Evolutionary conservation across 805 yeast genomes (phyloP).

Genomic region (Wickerhamomyces bisporus): DNA sequence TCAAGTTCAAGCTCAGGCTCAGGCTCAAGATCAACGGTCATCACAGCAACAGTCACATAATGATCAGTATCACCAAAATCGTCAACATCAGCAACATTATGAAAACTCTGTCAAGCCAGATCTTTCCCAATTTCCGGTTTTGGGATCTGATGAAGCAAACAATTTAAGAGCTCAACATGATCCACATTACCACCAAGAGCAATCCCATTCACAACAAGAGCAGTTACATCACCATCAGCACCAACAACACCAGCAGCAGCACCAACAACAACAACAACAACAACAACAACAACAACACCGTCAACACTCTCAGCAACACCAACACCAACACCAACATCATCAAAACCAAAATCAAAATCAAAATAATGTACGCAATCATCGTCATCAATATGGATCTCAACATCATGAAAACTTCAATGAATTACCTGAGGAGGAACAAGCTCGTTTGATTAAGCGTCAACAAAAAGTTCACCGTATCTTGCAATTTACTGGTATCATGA

Average conservation of each 20-base stretch:
- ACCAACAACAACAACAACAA: conserved; percentile 12
- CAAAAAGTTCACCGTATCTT: conserved; percentile 71
- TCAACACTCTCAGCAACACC: background rate
- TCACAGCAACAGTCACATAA: too few species aligned
- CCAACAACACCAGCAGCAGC: conserved; percentile 18
- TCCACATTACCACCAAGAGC: conserved; percentile 17
- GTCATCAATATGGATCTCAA: conserved; percentile 24
- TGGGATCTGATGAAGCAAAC: conserved; percentile 39
- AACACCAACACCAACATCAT: conserved; percentile 16
- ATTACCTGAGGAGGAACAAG: conserved; percentile 71
- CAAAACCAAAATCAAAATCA: conserved; percentile 15
- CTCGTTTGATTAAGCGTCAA: conserved; percentile 59
- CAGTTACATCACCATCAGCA: conserved; percentile 19
- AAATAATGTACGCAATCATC: conserved; percentile 17
- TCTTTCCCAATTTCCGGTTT: conserved; percentile 49
- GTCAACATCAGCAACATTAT: conserved; percentile 6
- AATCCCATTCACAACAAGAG: too few species aligned
- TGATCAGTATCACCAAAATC: too few species aligned
- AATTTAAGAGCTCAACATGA: conserved; percentile 12
- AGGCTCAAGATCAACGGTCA: conserved; percentile 20
- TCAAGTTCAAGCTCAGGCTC: conserved; percentile 21
- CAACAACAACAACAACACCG: conserved; percentile 4
- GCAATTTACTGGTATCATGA: conserved; percentile 90
- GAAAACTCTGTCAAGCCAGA: conserved; percentile 16
- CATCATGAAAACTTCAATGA: conserved; percentile 28